Percentiles rank a stretch among this genome's conserved stretches.
phyloP scores from a whole-genome alignment of 148 eudicot species.

The Dysphania ambrosioides region DNA sequence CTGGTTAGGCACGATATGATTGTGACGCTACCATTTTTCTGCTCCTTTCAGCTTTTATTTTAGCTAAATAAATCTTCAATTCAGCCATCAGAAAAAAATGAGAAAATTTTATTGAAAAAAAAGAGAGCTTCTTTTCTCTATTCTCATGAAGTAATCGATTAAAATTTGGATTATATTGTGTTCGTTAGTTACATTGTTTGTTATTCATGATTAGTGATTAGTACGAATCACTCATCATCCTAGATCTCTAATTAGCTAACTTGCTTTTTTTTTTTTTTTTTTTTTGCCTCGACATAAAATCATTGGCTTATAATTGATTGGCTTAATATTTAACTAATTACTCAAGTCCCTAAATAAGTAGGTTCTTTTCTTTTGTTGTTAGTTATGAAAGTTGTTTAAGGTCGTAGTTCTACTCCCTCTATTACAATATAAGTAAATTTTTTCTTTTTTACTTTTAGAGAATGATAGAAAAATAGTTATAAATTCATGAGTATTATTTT shows the following conservation, averaged over 20 bases:
- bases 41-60: conserved; percentile 10
- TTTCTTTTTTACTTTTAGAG: too few species aligned
- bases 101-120: neutral
- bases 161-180: neutral
- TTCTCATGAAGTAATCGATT: neutral
- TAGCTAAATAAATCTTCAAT: neutral
- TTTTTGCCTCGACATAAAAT: neutral
- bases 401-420: neutral
- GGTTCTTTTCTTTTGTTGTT: neutral
- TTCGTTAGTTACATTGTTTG: neutral
- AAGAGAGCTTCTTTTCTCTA: neutral
- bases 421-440: too few species aligned
- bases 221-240: neutral
- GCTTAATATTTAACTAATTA: conserved; percentile 2
- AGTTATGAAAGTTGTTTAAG: neutral
- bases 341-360: neutral
- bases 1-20: conserved; percentile 26
- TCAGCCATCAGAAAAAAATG: neutral
- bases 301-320: conserved; percentile 14
- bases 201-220: conserved; percentile 16
- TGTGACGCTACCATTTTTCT: conserved; percentile 19
- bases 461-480: too few species aligned
- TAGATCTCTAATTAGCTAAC: neutral
- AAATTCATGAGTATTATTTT: too few species aligned
- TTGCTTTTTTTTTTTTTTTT: neutral